These are phyloP conservation scores for Botrytis fragariae DNA, from an alignment of 2,329 filamentous ascomycete genomes.

Conservation along the genomic window DNA sequence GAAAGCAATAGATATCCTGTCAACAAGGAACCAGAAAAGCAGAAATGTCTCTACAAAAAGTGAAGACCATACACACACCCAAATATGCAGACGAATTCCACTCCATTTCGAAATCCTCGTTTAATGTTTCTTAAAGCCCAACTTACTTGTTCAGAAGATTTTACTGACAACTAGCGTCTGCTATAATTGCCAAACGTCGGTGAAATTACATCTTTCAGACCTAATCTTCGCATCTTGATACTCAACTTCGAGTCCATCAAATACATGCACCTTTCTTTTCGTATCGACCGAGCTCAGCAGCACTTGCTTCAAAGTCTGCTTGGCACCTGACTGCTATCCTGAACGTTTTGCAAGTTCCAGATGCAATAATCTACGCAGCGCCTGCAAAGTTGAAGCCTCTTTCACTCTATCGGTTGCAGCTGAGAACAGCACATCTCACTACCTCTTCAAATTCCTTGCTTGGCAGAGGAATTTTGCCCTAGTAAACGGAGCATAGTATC, in stretches of 20 bases:
- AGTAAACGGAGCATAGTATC: neutral
- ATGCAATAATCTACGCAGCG: neutral
- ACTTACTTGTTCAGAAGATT: neutral
- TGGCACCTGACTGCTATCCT: neutral
- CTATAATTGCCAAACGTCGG: too few species aligned
- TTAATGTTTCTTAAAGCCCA: neutral
- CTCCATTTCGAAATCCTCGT: neutral
- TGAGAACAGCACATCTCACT: neutral
- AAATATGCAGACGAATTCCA: too few species aligned
- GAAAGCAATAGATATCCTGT: neutral
- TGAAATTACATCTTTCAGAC: neutral
- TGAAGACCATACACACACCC: too few species aligned
- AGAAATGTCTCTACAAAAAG: neutral
- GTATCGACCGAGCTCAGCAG: neutral
- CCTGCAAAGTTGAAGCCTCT: neutral
- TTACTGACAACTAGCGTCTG: neutral
- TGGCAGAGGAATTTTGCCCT: neutral
- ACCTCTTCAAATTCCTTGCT: neutral
- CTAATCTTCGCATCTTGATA: neutral
- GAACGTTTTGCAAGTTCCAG: too few species aligned
- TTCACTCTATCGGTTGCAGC: neutral
- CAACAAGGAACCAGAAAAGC: neutral
- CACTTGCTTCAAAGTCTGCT: neutral
- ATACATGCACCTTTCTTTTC: neutral
- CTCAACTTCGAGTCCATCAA: neutral